Conservation (phyloP, 805 yeast genomes). For the Candida orba region DNA sequence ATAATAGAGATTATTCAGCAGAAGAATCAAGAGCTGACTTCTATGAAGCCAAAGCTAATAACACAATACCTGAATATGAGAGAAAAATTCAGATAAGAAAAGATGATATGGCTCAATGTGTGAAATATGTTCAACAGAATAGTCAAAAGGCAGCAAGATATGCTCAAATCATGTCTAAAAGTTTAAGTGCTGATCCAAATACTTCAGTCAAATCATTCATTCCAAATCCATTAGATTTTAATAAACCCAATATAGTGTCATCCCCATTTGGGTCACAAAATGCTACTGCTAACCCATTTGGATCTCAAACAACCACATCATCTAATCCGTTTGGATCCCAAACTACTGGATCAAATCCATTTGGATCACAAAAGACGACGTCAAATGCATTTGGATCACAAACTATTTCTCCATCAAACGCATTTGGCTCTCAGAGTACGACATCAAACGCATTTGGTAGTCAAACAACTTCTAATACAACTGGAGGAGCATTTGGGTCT, state of each 20-base stretch:
- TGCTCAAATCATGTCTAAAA: constrained; percentile 38
- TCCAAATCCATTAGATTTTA: constrained; percentile 27
- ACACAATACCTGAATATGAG: constrained; percentile 32
- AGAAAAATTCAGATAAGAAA: constrained; percentile 34
- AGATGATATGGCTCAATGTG: constrained; percentile 40
- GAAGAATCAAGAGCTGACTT: constrained; percentile 47
- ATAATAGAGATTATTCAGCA: constrained; percentile 44
- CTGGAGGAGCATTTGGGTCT: constrained; percentile 14
- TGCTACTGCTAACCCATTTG: constrained; percentile 7
- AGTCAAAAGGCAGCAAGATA: constrained; percentile 49
- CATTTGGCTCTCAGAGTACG: constrained; percentile 1
- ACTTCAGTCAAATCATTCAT: constrained; percentile 27
- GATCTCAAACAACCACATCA: neutral
- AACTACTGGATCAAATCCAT: neutral
- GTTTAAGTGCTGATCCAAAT: constrained; percentile 22
- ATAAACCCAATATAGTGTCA: constrained; percentile 10
- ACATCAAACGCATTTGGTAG: constrained; percentile 1
- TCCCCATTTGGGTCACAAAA: constrained; percentile 11
- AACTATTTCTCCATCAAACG: neutral
- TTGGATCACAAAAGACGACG: neutral
- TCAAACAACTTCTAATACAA: constrained; percentile 3
- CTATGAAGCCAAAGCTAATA: constrained; percentile 33
- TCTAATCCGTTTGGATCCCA: neutral
- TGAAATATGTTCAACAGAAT: constrained; percentile 31
- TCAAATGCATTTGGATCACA: neutral